phyloP scores from a whole-genome alignment of 192 early-diverging fungal genomes.

The Entomortierella beljakovae region DNA sequence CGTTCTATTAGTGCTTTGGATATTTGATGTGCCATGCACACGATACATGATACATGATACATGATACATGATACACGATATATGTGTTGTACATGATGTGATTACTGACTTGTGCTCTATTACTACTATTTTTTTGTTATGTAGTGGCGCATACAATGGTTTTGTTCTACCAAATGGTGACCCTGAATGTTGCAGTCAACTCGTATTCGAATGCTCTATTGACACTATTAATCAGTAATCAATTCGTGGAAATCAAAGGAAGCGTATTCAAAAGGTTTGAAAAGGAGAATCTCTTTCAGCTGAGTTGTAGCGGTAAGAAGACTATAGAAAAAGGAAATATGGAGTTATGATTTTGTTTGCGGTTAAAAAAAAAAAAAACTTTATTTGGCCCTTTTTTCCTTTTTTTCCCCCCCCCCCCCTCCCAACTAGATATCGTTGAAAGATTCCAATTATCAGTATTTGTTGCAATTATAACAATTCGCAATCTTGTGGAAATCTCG shows the following conservation, averaged over 20 bases:
- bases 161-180: slow-evolving; percentile 95
- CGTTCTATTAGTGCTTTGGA: too few relatives aligned
- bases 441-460: slow-evolving; percentile 93
- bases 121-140: background rate
- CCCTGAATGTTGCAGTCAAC: slow-evolving; percentile 96
- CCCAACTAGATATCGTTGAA: slow-evolving; percentile 91
- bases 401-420: too few relatives aligned
- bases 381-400: background rate
- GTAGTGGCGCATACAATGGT: slow-evolving; percentile 88
- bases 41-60: too few relatives aligned
- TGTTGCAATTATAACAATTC: slow-evolving; percentile 88
- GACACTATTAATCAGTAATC: slow-evolving; percentile 94
- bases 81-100: too few relatives aligned
- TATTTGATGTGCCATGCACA: too few relatives aligned
- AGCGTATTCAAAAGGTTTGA: slow-evolving; percentile 98
- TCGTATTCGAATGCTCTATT: slow-evolving; percentile 94
- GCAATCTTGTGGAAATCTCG: slow-evolving; percentile 91
- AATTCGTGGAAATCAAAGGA: slow-evolving; percentile 99
- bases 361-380: too few relatives aligned
- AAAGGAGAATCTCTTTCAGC: slow-evolving; percentile 95
- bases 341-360: too few relatives aligned
- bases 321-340: too few relatives aligned
- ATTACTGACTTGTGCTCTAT: too few relatives aligned
- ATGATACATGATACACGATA: too few relatives aligned
- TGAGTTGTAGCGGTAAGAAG: slow-evolving; percentile 90